Conservation (phyloP, 2,329 filamentous ascomycete genomes). For the Colletotrichum tropicicola region DNA sequence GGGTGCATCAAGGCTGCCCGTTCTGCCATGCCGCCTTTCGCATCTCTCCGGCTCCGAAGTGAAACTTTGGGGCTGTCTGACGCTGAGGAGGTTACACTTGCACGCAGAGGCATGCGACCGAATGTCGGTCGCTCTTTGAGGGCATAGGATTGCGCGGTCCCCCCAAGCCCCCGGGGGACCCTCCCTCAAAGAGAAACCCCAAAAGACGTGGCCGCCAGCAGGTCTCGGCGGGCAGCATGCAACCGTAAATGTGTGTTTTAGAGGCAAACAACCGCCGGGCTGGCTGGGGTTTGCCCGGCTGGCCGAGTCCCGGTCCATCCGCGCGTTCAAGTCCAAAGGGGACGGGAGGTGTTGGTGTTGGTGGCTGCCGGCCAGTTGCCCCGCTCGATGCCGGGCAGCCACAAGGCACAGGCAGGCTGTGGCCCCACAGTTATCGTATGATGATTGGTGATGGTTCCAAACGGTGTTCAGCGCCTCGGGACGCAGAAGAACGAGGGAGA, state of each 20-base stretch:
- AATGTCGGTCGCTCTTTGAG: background rate
- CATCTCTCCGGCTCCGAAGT: constrained; percentile 7
- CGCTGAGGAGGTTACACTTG: constrained; percentile 1
- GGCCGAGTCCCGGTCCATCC: constrained; percentile 2
- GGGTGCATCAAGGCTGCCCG: background rate
- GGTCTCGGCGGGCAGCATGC: background rate
- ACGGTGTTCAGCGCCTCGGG: background rate
- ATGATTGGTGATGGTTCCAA: background rate
- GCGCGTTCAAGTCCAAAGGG: background rate
- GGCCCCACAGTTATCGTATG: too few relatives aligned
- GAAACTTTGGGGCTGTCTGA: constrained; percentile 14
- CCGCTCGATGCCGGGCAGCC: constrained; percentile 7
- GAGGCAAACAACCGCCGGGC: background rate
- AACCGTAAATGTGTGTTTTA: constrained; percentile 6
- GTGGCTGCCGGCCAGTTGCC: background rate
- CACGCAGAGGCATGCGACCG: background rate
- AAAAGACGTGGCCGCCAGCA: background rate
- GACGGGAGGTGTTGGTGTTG: background rate
- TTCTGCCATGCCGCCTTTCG: background rate
- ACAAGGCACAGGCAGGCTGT: background rate
- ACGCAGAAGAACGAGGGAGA: background rate
- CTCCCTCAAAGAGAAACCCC: background rate
- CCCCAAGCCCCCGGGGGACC: background rate
- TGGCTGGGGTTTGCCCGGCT: background rate
- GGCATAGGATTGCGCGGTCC: background rate